Base-by-base conservation (phyloP, 139 green algal species). In the Chlorella ohadii region DNA sequence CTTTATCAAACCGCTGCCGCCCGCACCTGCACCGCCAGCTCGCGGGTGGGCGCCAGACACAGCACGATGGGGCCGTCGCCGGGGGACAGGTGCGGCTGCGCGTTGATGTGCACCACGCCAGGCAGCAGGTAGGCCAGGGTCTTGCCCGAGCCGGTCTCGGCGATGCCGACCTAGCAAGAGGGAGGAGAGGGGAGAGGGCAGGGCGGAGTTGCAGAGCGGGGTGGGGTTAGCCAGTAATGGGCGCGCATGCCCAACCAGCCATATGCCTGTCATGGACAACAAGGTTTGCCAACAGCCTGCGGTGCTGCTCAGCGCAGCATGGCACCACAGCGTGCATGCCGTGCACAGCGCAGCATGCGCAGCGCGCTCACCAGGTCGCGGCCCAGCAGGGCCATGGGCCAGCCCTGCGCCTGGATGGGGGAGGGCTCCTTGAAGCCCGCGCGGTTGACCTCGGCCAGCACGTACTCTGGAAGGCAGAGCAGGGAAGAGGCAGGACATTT, bases 31-130 rank as follows among this genome's bases (percentile, higher is more conserved):
- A 97, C 91, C 16, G 96, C 94, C 83, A 99, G 91, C 91, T 99
- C 96, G 23, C 96, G 93, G 5, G 96, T 99, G 31, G 96, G 96
- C 5, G 96, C 96, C 72, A 99, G 72, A 2, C 93, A 87, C 74
- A 98, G 90, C 81, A 99, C 96, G 65, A 98, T 98, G 27, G 96
- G 96, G 27, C 96, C 96, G 84, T 98, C 96, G 39, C 96, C 96
- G 41, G 93, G 90, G 82, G 96, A 92, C 78, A 83, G 78, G 63
- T 83, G 78, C 39, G 78, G 39, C 78, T 83, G 96, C 5, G 96
- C 96, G 82, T 98, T 99, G 89, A 97, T 97, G 90, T 98, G 95
- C 44, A 98, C 93, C 19, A 98, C 86, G 6, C 93, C 94, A 17
- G 95, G 95, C 57, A 98, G 90, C 56, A 98, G 89, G 81, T 97